Percentiles rank a stretch among this genome's conserved stretches.
Evolutionary conservation across 225 moss, liverwort and hornwort genomes (phyloP).

Genomic region (Bryum argenteum): DNA sequence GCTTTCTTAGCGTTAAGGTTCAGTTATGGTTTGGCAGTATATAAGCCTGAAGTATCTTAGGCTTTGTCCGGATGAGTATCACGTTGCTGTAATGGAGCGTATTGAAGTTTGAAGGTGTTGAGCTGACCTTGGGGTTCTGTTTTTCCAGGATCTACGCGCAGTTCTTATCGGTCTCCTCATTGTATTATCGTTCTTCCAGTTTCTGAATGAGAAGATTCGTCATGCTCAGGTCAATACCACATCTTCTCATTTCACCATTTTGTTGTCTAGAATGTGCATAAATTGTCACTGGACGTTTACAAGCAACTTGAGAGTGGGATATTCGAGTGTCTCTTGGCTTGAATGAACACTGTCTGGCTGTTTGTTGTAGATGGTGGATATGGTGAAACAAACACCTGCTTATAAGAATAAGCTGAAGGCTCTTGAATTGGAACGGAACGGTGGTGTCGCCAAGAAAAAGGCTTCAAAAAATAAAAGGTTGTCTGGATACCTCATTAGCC

Average conservation of each 20-base stretch:
- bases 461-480: slow-evolving; percentile 62
- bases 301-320: neutral
- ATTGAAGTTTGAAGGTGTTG: slow-evolving; percentile 21
- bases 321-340: slow-evolving; percentile 8
- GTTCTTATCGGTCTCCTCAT: slow-evolving; percentile 80
- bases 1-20: slow-evolving; percentile 2
- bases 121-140: slow-evolving; percentile 24
- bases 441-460: slow-evolving; percentile 78
- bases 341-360: neutral
- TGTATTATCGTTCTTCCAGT: slow-evolving; percentile 90
- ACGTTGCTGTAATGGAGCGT: neutral
- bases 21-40: neutral
- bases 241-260: slow-evolving; percentile 14
- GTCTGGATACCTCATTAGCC: neutral
- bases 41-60: slow-evolving; percentile 10
- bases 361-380: slow-evolving; percentile 78
- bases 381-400: slow-evolving; percentile 97
- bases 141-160: slow-evolving; percentile 80
- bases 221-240: slow-evolving; percentile 69
- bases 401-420: slow-evolving; percentile 97
- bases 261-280: neutral
- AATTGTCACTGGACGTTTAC: neutral
- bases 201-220: slow-evolving; percentile 87
- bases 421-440: slow-evolving; percentile 89
- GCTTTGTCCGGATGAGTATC: neutral